These are phyloP conservation scores for Moricandia moricandioides DNA, from an alignment of 345 rosid genomes.

Conservation along the genomic window DNA sequence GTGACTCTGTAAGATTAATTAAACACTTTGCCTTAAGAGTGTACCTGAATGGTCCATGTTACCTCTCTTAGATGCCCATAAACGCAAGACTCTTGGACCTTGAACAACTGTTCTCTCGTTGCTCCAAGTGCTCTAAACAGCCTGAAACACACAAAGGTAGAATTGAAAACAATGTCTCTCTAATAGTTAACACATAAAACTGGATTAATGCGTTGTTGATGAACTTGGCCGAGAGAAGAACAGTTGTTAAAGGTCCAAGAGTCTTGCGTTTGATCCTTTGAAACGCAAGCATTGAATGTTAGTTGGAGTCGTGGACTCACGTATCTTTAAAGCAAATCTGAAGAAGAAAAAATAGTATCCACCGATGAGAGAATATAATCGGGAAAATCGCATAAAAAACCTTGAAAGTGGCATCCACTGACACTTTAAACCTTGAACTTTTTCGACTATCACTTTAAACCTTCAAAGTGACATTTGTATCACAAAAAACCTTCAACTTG, in stretches of 20 bases:
- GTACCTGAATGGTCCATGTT: too few relatives aligned
- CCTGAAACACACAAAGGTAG: conserved; percentile 36
- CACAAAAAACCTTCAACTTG: too few relatives aligned
- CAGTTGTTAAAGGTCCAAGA: neutral
- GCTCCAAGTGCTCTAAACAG: conserved; percentile 94
- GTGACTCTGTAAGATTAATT: conserved; percentile 56
- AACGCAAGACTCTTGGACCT: too few relatives aligned
- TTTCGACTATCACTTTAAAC: too few relatives aligned
- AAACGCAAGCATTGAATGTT: conserved; percentile 9
- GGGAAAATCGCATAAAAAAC: too few relatives aligned
- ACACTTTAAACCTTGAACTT: too few relatives aligned
- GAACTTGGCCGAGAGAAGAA: neutral
- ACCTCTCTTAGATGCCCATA: conserved; percentile 69
- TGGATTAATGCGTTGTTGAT: neutral
- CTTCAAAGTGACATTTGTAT: too few relatives aligned
- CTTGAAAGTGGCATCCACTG: too few relatives aligned
- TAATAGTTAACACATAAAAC: neutral
- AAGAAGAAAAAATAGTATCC: neutral
- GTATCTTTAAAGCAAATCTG: conserved; percentile 11
- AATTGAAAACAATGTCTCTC: neutral
- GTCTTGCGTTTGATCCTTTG: neutral
- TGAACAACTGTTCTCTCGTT: too few relatives aligned
- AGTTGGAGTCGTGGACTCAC: conserved; percentile 40
- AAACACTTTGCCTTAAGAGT: neutral
- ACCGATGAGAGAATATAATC: neutral